Conservation (phyloP, 2,329 filamentous ascomycete genomes). For the Nemania sp. region DNA sequence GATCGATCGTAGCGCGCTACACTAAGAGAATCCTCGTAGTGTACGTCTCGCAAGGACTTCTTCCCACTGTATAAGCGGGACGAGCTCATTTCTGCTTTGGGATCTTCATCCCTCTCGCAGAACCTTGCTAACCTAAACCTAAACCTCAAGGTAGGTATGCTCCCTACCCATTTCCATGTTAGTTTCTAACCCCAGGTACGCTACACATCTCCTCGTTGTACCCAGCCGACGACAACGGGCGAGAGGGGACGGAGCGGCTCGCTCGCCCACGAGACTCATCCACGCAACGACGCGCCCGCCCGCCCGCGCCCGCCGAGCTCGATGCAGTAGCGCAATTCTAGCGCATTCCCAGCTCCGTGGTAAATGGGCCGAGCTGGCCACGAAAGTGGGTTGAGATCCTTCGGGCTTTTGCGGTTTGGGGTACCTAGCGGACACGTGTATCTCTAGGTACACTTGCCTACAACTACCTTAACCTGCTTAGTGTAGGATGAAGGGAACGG, state of each 20-base stretch:
- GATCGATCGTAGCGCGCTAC: no score
- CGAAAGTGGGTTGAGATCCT: slow-evolving; percentile 20
- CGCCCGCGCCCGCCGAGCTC: no score
- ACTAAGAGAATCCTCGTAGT: no score
- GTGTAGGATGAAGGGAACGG: not conserved
- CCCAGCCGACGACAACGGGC: not conserved
- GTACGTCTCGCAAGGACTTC: no score
- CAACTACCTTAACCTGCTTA: not conserved
- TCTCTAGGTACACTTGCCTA: not conserved
- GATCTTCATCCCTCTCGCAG: no score
- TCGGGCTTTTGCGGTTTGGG: slow-evolving; percentile 9
- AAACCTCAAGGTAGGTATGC: no score
- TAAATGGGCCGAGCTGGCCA: slow-evolving; percentile 11
- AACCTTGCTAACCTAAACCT: no score
- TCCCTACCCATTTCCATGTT: no score
- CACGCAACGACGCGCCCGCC: no score
- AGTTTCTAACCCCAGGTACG: no score
- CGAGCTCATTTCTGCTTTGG: no score
- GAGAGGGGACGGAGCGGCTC: not conserved
- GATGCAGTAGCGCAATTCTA: slow-evolving; percentile 17
- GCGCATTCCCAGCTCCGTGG: slow-evolving; percentile 23
- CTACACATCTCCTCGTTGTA: not conserved
- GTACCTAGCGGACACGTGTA: not conserved
- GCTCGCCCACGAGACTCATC: not conserved
- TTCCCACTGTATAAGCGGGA: no score